phyloP scores from a whole-genome alignment of 768 basidiomycete genomes.

The Agrocybe praecox region DNA sequence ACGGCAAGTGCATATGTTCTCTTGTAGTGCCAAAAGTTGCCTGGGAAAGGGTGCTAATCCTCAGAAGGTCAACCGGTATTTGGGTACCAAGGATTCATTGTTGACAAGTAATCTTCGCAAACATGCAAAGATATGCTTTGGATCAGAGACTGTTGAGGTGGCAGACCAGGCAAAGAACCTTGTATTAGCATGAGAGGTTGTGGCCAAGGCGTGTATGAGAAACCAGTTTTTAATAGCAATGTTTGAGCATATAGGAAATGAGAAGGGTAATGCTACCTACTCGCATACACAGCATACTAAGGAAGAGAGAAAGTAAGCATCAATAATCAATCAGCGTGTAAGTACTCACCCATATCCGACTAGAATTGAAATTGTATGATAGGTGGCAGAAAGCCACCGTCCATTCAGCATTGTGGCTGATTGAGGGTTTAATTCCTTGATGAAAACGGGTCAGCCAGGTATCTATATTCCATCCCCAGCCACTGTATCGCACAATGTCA shows the following conservation, averaged over 20 bases:
- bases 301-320: slow-evolving; percentile 22
- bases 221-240: neutral
- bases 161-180: slow-evolving; percentile 26
- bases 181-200: slow-evolving; percentile 18
- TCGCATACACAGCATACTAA: slow-evolving; percentile 28
- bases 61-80: slow-evolving; percentile 5
- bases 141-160: slow-evolving; percentile 18
- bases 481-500: slow-evolving; percentile 1
- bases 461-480: neutral
- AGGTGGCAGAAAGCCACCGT: slow-evolving; percentile 3
- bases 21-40: slow-evolving; percentile 11
- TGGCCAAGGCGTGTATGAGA: too few species aligned
- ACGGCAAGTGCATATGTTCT: slow-evolving; percentile 10
- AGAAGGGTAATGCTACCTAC: slow-evolving; percentile 31
- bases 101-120: slow-evolving; percentile 25
- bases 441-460: slow-evolving; percentile 3
- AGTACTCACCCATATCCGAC: neutral
- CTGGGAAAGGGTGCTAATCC: neutral
- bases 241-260: slow-evolving; percentile 4
- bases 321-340: neutral
- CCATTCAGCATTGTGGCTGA: slow-evolving; percentile 5
- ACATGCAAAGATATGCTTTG: slow-evolving; percentile 30
- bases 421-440: neutral
- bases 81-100: slow-evolving; percentile 10
- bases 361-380: slow-evolving; percentile 4